Evolutionary conservation across 2,329 filamentous ascomycete genomes (phyloP).

Genomic region (Nigrospora oryzae): DNA sequence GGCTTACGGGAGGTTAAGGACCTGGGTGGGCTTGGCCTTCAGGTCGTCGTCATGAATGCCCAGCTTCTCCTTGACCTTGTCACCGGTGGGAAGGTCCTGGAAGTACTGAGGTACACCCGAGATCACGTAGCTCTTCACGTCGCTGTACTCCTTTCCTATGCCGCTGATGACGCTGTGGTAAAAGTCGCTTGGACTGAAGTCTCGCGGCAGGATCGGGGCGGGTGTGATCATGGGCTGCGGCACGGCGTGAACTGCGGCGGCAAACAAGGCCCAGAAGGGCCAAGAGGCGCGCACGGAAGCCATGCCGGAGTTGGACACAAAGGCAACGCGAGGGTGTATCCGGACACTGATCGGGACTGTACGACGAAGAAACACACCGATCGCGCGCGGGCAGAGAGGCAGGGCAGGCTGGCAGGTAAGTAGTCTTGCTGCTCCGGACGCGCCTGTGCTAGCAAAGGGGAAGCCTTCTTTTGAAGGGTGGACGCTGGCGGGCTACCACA

Average conservation of each 20-base stretch:
- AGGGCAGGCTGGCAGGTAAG: too few relatives aligned
- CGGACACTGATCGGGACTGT: too few relatives aligned
- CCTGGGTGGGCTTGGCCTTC: constrained; percentile 56
- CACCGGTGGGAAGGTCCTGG: constrained; percentile 55
- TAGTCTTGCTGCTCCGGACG: too few relatives aligned
- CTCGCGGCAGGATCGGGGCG: constrained; percentile 29
- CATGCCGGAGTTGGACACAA: neutral
- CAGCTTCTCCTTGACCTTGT: constrained; percentile 50
- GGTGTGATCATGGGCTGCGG: constrained; percentile 38
- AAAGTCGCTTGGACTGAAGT: constrained; percentile 36
- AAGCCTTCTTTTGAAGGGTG: too few relatives aligned
- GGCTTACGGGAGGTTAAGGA: constrained; percentile 57
- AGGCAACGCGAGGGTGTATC: too few relatives aligned
- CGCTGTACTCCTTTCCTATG: constrained; percentile 45
- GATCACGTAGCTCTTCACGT: constrained; percentile 50
- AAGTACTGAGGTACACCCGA: constrained; percentile 62
- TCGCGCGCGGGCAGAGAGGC: too few relatives aligned
- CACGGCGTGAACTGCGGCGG: constrained; percentile 11
- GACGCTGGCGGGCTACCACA: too few relatives aligned
- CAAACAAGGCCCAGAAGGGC: constrained; percentile 7
- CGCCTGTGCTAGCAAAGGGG: too few relatives aligned
- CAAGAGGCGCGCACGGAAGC: neutral
- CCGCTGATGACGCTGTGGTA: constrained; percentile 38
- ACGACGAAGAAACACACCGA: too few relatives aligned
- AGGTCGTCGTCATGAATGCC: constrained; percentile 51